Evolutionary conservation across 345 rosid genomes (phyloP), one percentile per base, ranked within the genome.

Genomic region (Salix udensis): DNA sequence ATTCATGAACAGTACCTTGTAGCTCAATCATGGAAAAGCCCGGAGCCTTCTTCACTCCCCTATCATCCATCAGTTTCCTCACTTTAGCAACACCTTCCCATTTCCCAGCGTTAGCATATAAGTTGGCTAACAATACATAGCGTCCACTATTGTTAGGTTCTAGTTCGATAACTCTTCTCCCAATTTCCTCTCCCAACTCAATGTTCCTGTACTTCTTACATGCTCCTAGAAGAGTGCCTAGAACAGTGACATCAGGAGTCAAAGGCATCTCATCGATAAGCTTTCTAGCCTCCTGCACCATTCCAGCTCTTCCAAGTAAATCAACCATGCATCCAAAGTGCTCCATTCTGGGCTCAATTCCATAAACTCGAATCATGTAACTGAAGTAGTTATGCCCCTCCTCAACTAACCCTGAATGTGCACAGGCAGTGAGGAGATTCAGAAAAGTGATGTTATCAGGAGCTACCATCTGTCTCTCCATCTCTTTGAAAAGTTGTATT

Each of bases 261-360:
- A 68, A 75, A 2, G 83, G 85, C 87, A 85, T 85, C 71, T 67
- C 80, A 4, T 84, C 74, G 11, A 80, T 75, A 14, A 83, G 67
- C 78, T 75, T 67, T 68, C 65, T 81, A 24, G 88, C 84, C 75
- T 86, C 89, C 64, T 79, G 76, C 71, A 85, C 64, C 78, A 84
- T 65, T 68, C 86, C 88, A 36, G 84, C 85, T 74, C 86, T 82
- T 50, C 85, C 87, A 14, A 85, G 81, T 40, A 88, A 80, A 78
- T 88, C 86, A 74, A 79, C 86, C 84, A 84, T 79, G 85, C 88
- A 82, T 39, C 86, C 84, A 13, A 64, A 81, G 67, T 83, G 88
- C 78, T 87, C 84, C 28, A 39, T 77, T 36, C 67, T 58, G 26
- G 79, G 79, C 65, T 81, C 78, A 39, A 81, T 75, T 36, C 84